These are phyloP conservation scores for Clavispora santaluciae DNA, from an alignment of 805 yeast genomes.

Conservation along the genomic window DNA sequence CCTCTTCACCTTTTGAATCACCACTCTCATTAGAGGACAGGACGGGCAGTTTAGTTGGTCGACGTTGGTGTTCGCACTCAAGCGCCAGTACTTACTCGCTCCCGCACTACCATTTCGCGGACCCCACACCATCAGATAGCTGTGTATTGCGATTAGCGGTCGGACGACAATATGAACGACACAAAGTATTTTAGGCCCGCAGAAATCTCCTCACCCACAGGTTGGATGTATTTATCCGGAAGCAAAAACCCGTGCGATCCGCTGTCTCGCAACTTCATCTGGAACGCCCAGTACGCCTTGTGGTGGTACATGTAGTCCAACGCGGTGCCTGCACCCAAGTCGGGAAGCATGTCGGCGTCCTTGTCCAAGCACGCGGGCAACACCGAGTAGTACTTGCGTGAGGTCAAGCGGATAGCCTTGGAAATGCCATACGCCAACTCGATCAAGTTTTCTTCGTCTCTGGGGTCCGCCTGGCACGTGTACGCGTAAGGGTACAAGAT, in stretches of 20 bases:
- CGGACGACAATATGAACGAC: slow-evolving; percentile 30
- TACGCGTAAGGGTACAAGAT: slow-evolving; percentile 79
- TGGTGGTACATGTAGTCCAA: slow-evolving; percentile 82
- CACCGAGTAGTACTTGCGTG: slow-evolving; percentile 65
- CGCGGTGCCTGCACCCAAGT: slow-evolving; percentile 74
- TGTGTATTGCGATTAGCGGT: slow-evolving; percentile 4
- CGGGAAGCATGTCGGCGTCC: slow-evolving; percentile 69
- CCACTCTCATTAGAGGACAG: slow-evolving; percentile 83
- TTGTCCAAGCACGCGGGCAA: slow-evolving; percentile 75
- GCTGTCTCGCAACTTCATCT: slow-evolving; percentile 72
- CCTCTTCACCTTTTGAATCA: slow-evolving; percentile 80
- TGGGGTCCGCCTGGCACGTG: slow-evolving; percentile 66
- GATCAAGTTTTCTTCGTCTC: slow-evolving; percentile 75
- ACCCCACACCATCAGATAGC: background rate
- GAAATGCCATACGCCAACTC: slow-evolving; percentile 80
- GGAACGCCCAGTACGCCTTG: slow-evolving; percentile 80
- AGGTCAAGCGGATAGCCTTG: slow-evolving; percentile 59
- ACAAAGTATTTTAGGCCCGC: slow-evolving; percentile 64
- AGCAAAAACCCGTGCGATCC: slow-evolving; percentile 80
- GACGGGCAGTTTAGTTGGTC: too few relatives aligned
- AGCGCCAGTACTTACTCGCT: too few relatives aligned
- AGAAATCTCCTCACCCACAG: slow-evolving; percentile 74
- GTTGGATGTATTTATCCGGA: slow-evolving; percentile 63
- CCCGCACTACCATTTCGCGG: background rate
- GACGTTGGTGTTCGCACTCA: too few relatives aligned